Evolutionary conservation across 1,284 basidiomycete genomes (phyloP).

Genomic region (Ganoderma sinense): DNA sequence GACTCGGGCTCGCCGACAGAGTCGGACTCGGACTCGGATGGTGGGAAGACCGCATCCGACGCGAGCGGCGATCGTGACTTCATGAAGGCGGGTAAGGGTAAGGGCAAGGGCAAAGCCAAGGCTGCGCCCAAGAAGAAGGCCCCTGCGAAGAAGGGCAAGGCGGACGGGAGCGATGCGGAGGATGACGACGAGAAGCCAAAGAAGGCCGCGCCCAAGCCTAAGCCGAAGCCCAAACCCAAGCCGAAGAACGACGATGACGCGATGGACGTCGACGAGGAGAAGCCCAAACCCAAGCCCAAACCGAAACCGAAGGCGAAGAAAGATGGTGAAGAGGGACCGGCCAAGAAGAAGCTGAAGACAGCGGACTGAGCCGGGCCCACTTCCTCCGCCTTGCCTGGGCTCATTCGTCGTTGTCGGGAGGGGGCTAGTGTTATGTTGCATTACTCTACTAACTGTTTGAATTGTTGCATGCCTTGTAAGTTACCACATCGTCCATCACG

Average conservation of each 20-base stretch:
- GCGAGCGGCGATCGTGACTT: constrained; percentile 76
- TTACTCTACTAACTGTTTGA: neutral
- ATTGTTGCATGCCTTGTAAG: constrained; percentile 5
- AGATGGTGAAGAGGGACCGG: constrained; percentile 62
- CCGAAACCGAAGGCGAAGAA: constrained; percentile 55
- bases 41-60: constrained; percentile 84
- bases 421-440: neutral
- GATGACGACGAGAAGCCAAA: constrained; percentile 46
- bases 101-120: constrained; percentile 44
- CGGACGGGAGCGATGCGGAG: constrained; percentile 45
- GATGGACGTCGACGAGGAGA: constrained; percentile 51
- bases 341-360: constrained; percentile 75
- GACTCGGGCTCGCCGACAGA: constrained; percentile 88
- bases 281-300: constrained; percentile 52
- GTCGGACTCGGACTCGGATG: constrained; percentile 74
- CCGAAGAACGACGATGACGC: constrained; percentile 41
- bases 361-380: constrained; percentile 32
- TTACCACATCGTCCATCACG: constrained; percentile 3
- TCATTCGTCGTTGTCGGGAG: neutral
- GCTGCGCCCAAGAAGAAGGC: constrained; percentile 54
- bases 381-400: neutral
- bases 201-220: constrained; percentile 42
- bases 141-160: constrained; percentile 43
- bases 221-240: constrained; percentile 55
- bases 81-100: constrained; percentile 53